Evolutionary conservation across 1,139 yeast genomes (phyloP).

Genomic region (Diutina mesorugosa): DNA sequence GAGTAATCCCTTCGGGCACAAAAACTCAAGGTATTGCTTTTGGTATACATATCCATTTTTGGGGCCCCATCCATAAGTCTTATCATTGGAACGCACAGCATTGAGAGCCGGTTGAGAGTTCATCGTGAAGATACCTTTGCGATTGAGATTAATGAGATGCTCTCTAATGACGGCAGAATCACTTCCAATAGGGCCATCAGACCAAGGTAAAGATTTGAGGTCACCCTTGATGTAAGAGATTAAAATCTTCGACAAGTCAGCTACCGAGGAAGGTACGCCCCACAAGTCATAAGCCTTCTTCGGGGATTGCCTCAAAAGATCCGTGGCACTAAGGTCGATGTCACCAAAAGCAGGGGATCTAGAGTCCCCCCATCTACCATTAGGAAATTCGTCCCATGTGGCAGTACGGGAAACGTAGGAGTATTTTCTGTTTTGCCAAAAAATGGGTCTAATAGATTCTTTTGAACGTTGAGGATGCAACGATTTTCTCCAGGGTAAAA

Average conservation of each 20-base stretch:
- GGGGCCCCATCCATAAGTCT: constrained; percentile 92
- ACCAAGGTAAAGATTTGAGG: constrained; percentile 81
- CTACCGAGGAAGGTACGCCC: constrained; percentile 60
- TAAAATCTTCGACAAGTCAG: constrained; percentile 52
- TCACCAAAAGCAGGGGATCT: constrained; percentile 92
- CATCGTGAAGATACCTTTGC: constrained; percentile 61
- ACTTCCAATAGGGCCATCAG: constrained; percentile 74
- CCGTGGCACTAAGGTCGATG: constrained; percentile 65
- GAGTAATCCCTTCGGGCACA: constrained; percentile 50
- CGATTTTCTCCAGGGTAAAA: constrained; percentile 83
- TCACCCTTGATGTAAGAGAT: constrained; percentile 57
- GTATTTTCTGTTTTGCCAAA: constrained; percentile 91
- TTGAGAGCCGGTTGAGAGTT: constrained; percentile 94
- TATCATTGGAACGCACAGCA: constrained; percentile 61
- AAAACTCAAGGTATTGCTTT: constrained; percentile 79
- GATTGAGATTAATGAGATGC: constrained; percentile 49
- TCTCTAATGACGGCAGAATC: constrained; percentile 59
- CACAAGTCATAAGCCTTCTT: constrained; percentile 72
- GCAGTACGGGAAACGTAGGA: constrained; percentile 84
- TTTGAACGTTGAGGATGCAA: constrained; percentile 69
- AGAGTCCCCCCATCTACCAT: constrained; percentile 93
- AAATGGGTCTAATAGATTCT: constrained; percentile 85
- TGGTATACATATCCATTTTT: constrained; percentile 84
- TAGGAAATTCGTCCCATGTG: constrained; percentile 91
- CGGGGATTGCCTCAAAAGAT: constrained; percentile 67